These are phyloP conservation scores for Plantago coronopus DNA, from an alignment of 305 asterid species.

Conservation along the genomic window DNA sequence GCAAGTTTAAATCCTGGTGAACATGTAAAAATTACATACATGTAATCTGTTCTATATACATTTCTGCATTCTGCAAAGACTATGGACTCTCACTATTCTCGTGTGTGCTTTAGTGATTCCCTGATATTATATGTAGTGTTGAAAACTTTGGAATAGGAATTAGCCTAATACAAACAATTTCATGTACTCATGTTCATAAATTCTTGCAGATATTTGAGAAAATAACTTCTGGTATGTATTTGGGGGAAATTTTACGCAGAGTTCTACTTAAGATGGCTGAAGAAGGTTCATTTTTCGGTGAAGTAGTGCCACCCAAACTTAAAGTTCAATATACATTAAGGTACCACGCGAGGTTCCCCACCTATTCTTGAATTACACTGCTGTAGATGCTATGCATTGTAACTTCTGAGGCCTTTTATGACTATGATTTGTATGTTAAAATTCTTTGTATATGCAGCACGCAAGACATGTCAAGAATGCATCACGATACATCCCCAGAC, in stretches of 20 bases:
- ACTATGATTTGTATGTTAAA: background rate
- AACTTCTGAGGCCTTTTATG: too few species aligned
- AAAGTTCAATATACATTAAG: conserved; percentile 50
- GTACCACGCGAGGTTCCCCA: conserved; percentile 28
- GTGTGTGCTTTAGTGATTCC: too few species aligned
- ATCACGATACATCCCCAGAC: conserved; percentile 72
- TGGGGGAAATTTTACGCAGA: conserved; percentile 75
- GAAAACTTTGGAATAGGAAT: background rate
- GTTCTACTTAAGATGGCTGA: conserved; percentile 67
- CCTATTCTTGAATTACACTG: too few species aligned
- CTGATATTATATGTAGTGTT: background rate
- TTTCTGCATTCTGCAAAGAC: background rate
- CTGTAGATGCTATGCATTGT: too few species aligned
- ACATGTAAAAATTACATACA: conserved; percentile 42
- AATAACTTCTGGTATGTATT: conserved; percentile 80
- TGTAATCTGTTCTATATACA: conserved; percentile 8
- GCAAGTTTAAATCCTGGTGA: conserved; percentile 82
- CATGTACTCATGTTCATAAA: background rate
- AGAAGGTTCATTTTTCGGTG: conserved; percentile 80
- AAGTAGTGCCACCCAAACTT: conserved; percentile 64
- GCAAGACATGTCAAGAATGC: conserved; percentile 88
- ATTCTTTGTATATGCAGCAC: conserved; percentile 47
- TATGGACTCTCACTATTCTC: too few species aligned
- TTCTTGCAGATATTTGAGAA: conserved; percentile 67
- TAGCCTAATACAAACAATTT: background rate